A percentile compares a stretch with the other conserved stretches of the same genome.
Conservation (phyloP, 2,329 filamentous ascomycete genomes). For the Thielaviopsis populi region DNA sequence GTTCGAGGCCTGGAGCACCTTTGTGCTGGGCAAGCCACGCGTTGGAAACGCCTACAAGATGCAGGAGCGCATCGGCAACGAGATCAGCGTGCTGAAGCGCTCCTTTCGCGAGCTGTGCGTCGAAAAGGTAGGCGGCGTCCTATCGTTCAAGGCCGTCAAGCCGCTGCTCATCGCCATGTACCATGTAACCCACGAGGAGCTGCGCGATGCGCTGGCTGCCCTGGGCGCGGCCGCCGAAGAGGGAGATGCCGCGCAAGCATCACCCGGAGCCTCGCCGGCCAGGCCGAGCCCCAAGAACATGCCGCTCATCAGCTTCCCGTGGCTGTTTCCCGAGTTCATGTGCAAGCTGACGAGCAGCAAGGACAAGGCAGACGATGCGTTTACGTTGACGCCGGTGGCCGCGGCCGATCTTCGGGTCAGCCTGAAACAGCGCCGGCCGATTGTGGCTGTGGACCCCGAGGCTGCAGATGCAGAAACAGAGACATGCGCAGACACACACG, state of each 20-base stretch:
- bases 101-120: slow-evolving; percentile 54
- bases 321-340: slow-evolving; percentile 66
- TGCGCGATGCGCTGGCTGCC: slow-evolving; percentile 40
- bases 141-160: slow-evolving; percentile 36
- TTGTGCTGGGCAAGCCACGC: slow-evolving; percentile 59
- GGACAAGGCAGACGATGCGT: slow-evolving; percentile 13
- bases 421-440: background rate
- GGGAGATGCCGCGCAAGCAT: too few relatives aligned
- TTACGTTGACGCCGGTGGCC: background rate
- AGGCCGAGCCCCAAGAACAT: slow-evolving; percentile 31
- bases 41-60: slow-evolving; percentile 70
- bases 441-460: background rate
- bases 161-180: slow-evolving; percentile 82
- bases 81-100: slow-evolving; percentile 50
- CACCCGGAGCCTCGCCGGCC: too few relatives aligned
- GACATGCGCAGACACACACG: too few relatives aligned
- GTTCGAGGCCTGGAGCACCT: slow-evolving; percentile 83
- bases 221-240: slow-evolving; percentile 23
- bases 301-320: slow-evolving; percentile 86
- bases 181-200: slow-evolving; percentile 58
- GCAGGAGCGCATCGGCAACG: slow-evolving; percentile 63
- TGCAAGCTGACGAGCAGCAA: slow-evolving; percentile 45
- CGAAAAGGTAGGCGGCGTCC: slow-evolving; percentile 43
- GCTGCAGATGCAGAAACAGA: too few relatives aligned
- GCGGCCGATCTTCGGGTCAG: background rate